Evolutionary conservation across 2,329 filamentous ascomycete species (phyloP), one percentile per base, ranked within the genome.

Genomic region (Passalora sequoiae): DNA sequence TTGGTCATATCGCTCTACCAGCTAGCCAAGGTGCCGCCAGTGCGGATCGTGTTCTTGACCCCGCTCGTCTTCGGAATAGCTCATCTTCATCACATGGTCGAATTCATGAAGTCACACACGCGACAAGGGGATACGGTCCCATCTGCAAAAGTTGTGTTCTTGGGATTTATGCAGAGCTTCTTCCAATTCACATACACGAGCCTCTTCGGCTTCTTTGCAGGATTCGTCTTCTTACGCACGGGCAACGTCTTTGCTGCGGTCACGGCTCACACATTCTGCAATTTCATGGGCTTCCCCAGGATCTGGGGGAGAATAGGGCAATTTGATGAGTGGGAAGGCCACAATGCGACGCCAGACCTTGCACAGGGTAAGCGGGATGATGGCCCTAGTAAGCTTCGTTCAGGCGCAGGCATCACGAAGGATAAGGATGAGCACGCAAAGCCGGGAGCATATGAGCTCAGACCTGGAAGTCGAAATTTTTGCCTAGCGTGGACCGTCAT

Each of bases 1-100:
- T 80, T 89, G 54, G 82, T 89, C 40, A 76, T 96, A 28, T 86
- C 91, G 2, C 74, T 96, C 8, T 83, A 96, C 60, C 70, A 96
- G 21, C 71, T 89, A 38, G 81, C 88, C 15, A 76, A 75, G 32
- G 70, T 80, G 48, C 62, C 66, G 3, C 62, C 61, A 3, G 63
- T 58, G 2, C 70, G 70, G 29, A 88, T 86, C 52, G 78, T 94
- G 59, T 88, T 94, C 67, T 69, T 87, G 8, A 86, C 87, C 1
- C 91, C 91, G 5, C 70, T 96, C 8, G 83, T 95, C 64, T 97
- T 97, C 62, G 91, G 91, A 39, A 80, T 95, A 32, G 89, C 92
- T 6, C 92, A 98, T 68, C 68, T 94, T 36, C 91, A 98, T 67
- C 92, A 98, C 68, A 88, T 94, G 64, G 94, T 95, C 70, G 92